These are phyloP conservation scores for Mentha longifolia DNA, from an alignment of 257 asterid genomes.

Conservation along the genomic window DNA sequence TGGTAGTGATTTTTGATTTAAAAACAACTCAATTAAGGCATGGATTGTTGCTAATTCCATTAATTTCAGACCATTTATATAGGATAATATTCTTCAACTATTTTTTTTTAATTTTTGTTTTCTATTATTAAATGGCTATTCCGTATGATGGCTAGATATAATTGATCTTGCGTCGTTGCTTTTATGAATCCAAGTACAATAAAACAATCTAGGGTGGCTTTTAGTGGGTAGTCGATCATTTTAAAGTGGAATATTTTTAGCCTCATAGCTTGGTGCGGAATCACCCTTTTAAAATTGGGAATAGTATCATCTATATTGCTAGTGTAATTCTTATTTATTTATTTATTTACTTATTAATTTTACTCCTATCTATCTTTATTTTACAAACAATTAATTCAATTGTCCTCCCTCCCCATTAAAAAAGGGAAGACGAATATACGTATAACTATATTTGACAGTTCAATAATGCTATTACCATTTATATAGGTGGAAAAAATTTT, in stretches of 20 bases:
- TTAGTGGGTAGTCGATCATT: not conserved
- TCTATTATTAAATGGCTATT: slow-evolving; percentile 15
- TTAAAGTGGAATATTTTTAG: not conserved
- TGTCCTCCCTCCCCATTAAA: not conserved
- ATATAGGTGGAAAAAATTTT: not conserved
- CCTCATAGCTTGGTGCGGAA: not conserved
- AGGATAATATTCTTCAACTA: not conserved
- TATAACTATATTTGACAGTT: not conserved
- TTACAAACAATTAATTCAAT: no score
- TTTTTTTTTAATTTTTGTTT: not conserved
- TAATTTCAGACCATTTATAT: slow-evolving; percentile 17
- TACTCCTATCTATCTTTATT: no score
- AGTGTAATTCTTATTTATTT: no score
- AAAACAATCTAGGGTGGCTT: not conserved
- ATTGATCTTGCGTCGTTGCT: not conserved
- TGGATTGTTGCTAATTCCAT: not conserved
- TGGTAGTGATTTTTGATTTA: not conserved
- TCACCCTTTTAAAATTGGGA: not conserved
- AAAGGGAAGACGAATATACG: not conserved
- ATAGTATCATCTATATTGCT: no score
- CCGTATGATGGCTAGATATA: not conserved
- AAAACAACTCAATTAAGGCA: no score
- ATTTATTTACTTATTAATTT: no score
- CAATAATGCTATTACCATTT: no score
- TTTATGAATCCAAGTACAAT: not conserved